Conservation (phyloP, 2,329 filamentous ascomycete species). For the Pseudogymnoascus destructans region DNA sequence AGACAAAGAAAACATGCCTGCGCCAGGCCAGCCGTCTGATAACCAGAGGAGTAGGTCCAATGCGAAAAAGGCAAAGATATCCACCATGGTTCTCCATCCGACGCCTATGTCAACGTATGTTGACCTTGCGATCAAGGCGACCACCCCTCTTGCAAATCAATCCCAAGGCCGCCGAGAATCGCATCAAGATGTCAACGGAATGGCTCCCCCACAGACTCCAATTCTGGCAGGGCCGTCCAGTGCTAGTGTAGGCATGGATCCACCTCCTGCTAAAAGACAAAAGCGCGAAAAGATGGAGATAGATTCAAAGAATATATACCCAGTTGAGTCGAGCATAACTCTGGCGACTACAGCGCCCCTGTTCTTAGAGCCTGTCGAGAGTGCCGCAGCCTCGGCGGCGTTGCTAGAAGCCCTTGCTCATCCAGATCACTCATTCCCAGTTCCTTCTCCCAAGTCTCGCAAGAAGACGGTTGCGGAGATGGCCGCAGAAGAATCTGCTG, state of each 20-base stretch:
- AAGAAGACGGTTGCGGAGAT: conserved; percentile 93
- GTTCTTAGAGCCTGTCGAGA: conserved; percentile 63
- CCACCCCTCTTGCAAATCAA: conserved; percentile 42
- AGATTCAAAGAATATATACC: conserved; percentile 58
- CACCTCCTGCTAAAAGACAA: conserved; percentile 49
- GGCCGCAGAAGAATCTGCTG: conserved; percentile 84
- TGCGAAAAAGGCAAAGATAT: conserved; percentile 47
- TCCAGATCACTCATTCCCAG: conserved; percentile 61
- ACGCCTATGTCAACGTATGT: conserved; percentile 62
- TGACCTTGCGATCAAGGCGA: conserved; percentile 65
- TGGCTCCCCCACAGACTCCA: conserved; percentile 55
- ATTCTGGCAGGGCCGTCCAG: conserved; percentile 46
- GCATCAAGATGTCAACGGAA: conserved; percentile 29
- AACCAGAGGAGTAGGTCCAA: conserved; percentile 31
- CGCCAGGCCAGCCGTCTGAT: conserved; percentile 36
- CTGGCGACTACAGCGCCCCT: conserved; percentile 62
- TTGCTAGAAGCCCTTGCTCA: conserved; percentile 62
- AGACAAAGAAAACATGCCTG: conserved; percentile 48
- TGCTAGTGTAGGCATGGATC: conserved; percentile 34
- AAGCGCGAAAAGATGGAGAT: conserved; percentile 65
- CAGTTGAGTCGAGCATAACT: conserved; percentile 64
- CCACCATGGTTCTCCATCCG: conserved; percentile 72
- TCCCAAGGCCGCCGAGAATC: conserved; percentile 35
- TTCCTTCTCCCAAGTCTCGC: conserved; percentile 74
- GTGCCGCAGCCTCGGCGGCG: conserved; percentile 52